A percentile compares a stretch with the other conserved stretches of the same genome.
These are phyloP conservation scores for Neurospora sp. DNA, from an alignment of 495 filamentous ascomycete species.

Conservation along the genomic window DNA sequence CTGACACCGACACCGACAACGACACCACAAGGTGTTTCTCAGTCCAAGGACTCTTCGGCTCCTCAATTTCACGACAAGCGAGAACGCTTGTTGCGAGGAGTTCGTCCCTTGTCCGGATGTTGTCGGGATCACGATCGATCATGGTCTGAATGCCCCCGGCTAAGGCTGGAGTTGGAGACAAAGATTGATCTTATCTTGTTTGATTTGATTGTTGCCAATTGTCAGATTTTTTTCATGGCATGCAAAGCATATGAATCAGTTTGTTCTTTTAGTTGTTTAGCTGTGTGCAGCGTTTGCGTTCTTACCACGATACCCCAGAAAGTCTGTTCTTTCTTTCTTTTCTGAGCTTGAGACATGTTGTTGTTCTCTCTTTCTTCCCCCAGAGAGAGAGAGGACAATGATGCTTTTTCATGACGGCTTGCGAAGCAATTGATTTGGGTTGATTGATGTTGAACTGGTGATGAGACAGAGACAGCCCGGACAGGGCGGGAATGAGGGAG, in stretches of 20 bases:
- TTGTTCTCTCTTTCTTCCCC: neutral
- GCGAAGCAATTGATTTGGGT: neutral
- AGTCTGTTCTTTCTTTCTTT: neutral
- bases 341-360: neutral
- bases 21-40: neutral
- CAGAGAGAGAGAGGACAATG: neutral
- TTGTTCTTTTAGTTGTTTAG: neutral
- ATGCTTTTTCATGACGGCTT: neutral
- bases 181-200: neutral
- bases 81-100: neutral
- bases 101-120: neutral
- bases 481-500: neutral
- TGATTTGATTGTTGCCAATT: neutral
- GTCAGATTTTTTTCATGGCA: neutral
- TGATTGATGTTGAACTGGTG: neutral
- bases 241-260: neutral
- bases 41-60: neutral
- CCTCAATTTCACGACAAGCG: conserved; percentile 1
- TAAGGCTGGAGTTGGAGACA: neutral
- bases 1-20: neutral
- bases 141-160: neutral
- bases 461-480: neutral
- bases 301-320: neutral
- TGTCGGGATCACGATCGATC: neutral
- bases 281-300: neutral